Evolutionary conservation across 2,329 filamentous ascomycete species (phyloP).

Genomic region (Rhinocladiella similis): DNA sequence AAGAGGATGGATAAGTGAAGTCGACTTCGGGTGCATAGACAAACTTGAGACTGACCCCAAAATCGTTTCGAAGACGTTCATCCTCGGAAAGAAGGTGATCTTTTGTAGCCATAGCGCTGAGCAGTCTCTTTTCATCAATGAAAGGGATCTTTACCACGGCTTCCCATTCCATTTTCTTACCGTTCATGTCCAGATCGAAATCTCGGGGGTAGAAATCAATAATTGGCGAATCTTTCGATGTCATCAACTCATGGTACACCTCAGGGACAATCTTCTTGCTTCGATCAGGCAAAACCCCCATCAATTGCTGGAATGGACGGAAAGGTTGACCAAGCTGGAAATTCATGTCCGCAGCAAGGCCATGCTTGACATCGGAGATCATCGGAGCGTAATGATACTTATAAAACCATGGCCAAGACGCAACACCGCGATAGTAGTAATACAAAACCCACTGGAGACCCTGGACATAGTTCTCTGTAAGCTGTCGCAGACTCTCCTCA

Average conservation of each 20-base stretch:
- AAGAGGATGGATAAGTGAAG: constrained; percentile 82
- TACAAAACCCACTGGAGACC: constrained; percentile 96
- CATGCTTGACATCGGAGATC: constrained; percentile 92
- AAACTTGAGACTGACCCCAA: constrained; percentile 91
- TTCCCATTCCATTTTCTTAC: constrained; percentile 99
- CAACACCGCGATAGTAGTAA: constrained; percentile 97
- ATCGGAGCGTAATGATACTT: constrained; percentile 95
- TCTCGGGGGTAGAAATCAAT: constrained; percentile 97
- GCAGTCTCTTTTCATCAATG: constrained; percentile 85
- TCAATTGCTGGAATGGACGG: constrained; percentile 90
- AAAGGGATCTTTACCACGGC: constrained; percentile 99
- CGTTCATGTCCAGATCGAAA: constrained; percentile 98
- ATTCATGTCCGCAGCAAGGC: constrained; percentile 80
- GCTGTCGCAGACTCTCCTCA: constrained; percentile 73
- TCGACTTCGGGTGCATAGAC: constrained; percentile 76
- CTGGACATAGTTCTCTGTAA: constrained; percentile 96
- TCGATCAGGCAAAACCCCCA: constrained; percentile 95
- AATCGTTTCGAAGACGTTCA: constrained; percentile 81
- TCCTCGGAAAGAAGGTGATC: constrained; percentile 75
- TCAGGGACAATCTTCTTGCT: constrained; percentile 93
- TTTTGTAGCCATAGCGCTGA: constrained; percentile 82
- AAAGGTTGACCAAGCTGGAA: constrained; percentile 96
- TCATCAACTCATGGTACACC: constrained; percentile 92
- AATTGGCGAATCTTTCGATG: constrained; percentile 82
- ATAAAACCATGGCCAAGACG: constrained; percentile 99